These are phyloP conservation scores for Symbiodinium natans DNA, from an alignment of 73 alveolate genomes.

Conservation along the genomic window DNA sequence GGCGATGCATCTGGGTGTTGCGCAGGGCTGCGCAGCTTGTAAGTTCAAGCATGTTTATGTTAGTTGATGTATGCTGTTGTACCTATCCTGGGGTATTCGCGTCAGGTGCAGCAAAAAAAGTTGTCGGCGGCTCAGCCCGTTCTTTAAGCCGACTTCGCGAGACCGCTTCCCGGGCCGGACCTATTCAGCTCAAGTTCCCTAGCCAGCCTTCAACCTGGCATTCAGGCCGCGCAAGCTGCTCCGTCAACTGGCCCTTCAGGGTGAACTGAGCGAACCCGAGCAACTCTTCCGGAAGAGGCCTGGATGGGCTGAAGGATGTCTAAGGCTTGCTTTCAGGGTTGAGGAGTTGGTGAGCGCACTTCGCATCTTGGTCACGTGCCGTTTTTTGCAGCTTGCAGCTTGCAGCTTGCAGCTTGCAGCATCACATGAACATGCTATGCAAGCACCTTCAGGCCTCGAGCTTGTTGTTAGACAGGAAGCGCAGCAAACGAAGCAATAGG, in stretches of 20 bases:
- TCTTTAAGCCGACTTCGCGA: not conserved
- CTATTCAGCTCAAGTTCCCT: no score
- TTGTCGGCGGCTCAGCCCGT: slow-evolving; percentile 1
- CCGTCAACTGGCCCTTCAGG: slow-evolving; percentile 83
- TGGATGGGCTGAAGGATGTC: not conserved
- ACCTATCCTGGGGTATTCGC: no score
- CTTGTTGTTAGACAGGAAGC: no score
- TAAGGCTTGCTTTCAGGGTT: no score
- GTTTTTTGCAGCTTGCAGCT: no score
- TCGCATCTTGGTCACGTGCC: no score
- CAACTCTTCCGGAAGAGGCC: slow-evolving; percentile 6
- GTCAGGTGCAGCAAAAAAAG: slow-evolving; percentile 48
- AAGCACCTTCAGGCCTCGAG: no score
- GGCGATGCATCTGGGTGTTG: not conserved
- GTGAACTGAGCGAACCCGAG: slow-evolving; percentile 57
- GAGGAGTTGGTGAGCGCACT: no score
- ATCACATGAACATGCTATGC: no score
- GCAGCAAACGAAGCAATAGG: no score
- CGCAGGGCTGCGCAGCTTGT: not conserved
- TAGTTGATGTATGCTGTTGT: not conserved
- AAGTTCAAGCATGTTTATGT: not conserved
- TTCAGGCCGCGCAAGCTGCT: slow-evolving; percentile 75
- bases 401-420: no score
- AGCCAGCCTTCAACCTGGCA: not conserved
- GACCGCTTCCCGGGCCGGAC: not conserved